Evolutionary conservation across 345 rosid species (phyloP).

Genomic region (Salix purpurea): DNA sequence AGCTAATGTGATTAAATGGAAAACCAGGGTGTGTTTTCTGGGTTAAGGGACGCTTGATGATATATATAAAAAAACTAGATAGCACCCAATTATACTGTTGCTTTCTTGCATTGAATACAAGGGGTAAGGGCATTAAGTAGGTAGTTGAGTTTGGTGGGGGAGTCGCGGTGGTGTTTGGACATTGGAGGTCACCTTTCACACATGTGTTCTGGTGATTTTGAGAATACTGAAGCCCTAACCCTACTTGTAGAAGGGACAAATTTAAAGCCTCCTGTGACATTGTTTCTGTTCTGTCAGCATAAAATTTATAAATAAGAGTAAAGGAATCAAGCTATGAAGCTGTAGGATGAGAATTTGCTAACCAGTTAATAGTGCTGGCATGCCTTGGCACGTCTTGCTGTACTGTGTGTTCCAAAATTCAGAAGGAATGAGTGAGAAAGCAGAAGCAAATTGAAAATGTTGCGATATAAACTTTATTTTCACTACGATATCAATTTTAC

Average conservation of each 20-base stretch:
- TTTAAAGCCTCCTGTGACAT: conserved; percentile 4
- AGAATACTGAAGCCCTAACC: not conserved
- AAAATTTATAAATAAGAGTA: not conserved
- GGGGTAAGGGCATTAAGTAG: conserved; percentile 5
- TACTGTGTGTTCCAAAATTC: not conserved
- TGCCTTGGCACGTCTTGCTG: not conserved
- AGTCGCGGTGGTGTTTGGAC: not conserved
- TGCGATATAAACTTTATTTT: not conserved
- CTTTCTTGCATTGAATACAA: not conserved
- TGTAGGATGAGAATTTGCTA: not conserved
- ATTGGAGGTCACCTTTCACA: not conserved
- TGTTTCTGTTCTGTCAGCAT: not conserved
- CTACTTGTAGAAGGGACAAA: conserved; percentile 15
- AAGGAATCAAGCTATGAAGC: not conserved
- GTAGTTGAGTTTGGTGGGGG: conserved; percentile 9
- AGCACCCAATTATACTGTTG: not conserved
- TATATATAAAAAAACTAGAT: not conserved
- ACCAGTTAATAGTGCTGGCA: not conserved
- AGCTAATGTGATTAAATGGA: not conserved
- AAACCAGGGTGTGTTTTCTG: not conserved
- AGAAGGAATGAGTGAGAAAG: not conserved
- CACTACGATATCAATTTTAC: not conserved
- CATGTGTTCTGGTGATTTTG: not conserved
- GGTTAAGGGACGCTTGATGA: not conserved
- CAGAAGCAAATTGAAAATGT: not conserved